phyloP scores from a whole-genome alignment of 805 yeast species.

The Schwanniomyces sp. region DNA sequence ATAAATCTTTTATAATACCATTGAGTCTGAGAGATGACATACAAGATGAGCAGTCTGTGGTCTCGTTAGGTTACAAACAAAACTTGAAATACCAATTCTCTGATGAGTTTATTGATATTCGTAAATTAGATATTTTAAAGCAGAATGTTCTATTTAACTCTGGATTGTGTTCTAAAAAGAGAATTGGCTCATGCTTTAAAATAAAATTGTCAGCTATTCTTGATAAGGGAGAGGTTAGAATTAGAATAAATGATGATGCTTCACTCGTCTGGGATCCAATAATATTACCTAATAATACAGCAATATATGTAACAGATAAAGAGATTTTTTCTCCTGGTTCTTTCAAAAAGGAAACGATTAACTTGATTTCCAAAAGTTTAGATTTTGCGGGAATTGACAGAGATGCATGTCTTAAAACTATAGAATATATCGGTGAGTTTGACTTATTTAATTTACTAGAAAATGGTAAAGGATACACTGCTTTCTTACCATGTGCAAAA shows the following conservation, averaged over 20 bases:
- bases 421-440: conserved; percentile 54
- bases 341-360: conserved; percentile 61
- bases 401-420: conserved; percentile 58
- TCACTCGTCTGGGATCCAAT: conserved; percentile 45
- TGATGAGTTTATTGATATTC: conserved; percentile 40
- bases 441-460: conserved; percentile 52
- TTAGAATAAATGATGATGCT: conserved; percentile 56
- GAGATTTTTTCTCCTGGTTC: conserved; percentile 63
- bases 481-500: conserved; percentile 70
- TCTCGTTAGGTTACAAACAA: conserved; percentile 35
- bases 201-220: conserved; percentile 31
- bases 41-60: conserved; percentile 20
- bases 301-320: conserved; percentile 64
- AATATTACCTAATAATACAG: conserved; percentile 54
- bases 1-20: conserved; percentile 65
- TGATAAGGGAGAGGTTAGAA: conserved; percentile 10
- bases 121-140: conserved; percentile 3
- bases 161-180: conserved; percentile 54
- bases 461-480: conserved; percentile 65
- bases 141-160: conserved; percentile 44
- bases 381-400: conserved; percentile 34
- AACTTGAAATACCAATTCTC: conserved; percentile 63
- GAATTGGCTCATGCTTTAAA: conserved; percentile 58
- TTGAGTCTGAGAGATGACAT: conserved; percentile 34
- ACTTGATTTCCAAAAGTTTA: conserved; percentile 24